Base-by-base conservation (phyloP, 73 alveolate species). In the Blepharisma stoltei region DNA sequence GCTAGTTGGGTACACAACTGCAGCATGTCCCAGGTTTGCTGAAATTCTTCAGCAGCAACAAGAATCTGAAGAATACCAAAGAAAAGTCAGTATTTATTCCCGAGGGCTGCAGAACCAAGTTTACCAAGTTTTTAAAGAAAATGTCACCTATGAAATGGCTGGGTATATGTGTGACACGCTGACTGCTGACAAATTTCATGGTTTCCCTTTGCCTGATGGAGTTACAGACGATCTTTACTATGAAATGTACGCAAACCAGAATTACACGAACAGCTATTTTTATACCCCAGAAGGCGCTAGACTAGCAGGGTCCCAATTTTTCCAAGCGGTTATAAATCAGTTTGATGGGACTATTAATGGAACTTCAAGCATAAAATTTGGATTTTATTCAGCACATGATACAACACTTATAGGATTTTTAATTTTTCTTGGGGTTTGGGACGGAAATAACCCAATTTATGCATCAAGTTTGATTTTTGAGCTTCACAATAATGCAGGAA, bases 341-440 rank as follows among this genome's bases (percentile, higher is more conserved):
- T 60, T 60, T 60, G 37, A 14, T 18, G 73, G 23, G 14, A 25
- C 23, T 14, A 14, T 60, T 25, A 60, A 38, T 60, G 73, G 73
- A 0, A 60, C 37, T 44, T 11, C 54, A 8, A 69, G 43, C 27
- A 0, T 1, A 46, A 69, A n/a, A 14, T 69, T 23, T 14, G 11
- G 43, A n/a, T n/a, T 37, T 11, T 69, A 14, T 69, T 69, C 79
- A 37, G 79, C 67, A 1, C 79, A 69, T 5, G 79, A 69, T 69
- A 25, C 32, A 14, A 69, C 79, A 14, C n/a, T 69, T 18, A 53
- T 46, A 14, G 79, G 79, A n/a, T 46, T 69, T 69, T 69, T 69
- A 69, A 69, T 1, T 1, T 18, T 25, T 44, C 20, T 69, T 38
- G 55, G 38, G 21, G 79, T 38, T 60, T 60, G 45, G 71, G 60